Conservation (phyloP, 2,329 filamentous ascomycete species). For the Saccharata proteae region DNA sequence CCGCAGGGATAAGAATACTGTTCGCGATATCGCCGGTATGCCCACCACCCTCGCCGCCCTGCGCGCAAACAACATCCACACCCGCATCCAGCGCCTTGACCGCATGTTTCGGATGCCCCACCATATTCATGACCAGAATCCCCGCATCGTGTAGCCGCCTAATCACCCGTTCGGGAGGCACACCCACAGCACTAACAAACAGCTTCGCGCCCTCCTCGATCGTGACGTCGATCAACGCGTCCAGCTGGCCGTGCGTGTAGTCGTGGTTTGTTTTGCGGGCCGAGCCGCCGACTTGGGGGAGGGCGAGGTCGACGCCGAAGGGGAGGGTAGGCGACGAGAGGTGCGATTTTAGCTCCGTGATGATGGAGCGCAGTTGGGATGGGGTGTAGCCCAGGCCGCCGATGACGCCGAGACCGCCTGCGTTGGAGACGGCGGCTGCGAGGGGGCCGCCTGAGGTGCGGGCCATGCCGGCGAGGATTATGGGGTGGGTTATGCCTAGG, state of each 20-base stretch:
- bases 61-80: slow-evolving; percentile 82
- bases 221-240: slow-evolving; percentile 76
- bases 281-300: slow-evolving; percentile 74
- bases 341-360: slow-evolving; percentile 72
- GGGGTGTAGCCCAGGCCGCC: slow-evolving; percentile 40
- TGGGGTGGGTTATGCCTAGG: slow-evolving; percentile 73
- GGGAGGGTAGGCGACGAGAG: slow-evolving; percentile 57
- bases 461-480: slow-evolving; percentile 91
- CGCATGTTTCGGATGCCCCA: slow-evolving; percentile 83
- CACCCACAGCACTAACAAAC: slow-evolving; percentile 80
- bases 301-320: slow-evolving; percentile 83
- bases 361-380: slow-evolving; percentile 61
- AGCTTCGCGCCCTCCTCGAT: slow-evolving; percentile 73
- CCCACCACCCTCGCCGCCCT: slow-evolving; percentile 86
- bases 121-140: slow-evolving; percentile 94
- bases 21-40: slow-evolving; percentile 84
- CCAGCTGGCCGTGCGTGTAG: slow-evolving; percentile 80
- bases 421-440: slow-evolving; percentile 50
- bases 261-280: slow-evolving; percentile 91
- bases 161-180: slow-evolving; percentile 64
- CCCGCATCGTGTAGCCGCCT: slow-evolving; percentile 65
- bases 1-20: slow-evolving; percentile 74
- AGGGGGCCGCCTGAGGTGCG: slow-evolving; percentile 44
- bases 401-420: slow-evolving; percentile 62
- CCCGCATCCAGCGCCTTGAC: slow-evolving; percentile 76